Evolutionary conservation across 2,329 filamentous ascomycete genomes (phyloP).

Genomic region (Hansfordia pulvinata): DNA sequence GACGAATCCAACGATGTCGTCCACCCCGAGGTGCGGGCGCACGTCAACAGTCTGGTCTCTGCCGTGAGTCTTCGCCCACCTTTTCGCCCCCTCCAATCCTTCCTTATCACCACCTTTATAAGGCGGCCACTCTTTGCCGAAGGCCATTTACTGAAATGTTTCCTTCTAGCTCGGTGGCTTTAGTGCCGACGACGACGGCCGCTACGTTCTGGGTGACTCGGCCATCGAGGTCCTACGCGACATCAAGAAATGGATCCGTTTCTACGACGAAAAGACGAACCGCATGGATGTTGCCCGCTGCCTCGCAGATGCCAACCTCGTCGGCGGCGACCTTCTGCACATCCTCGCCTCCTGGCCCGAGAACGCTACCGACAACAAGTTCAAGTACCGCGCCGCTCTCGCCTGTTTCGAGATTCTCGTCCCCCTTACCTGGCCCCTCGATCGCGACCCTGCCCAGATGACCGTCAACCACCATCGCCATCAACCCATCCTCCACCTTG

Average conservation of each 20-base stretch:
- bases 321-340: constrained; percentile 77
- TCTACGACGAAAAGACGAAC: constrained; percentile 88
- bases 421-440: constrained; percentile 86
- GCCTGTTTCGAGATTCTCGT: constrained; percentile 85
- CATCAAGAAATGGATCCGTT: constrained; percentile 85
- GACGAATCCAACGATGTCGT: constrained; percentile 48
- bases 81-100: constrained; percentile 1
- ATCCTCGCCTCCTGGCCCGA: constrained; percentile 77
- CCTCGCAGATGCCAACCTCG: constrained; percentile 81
- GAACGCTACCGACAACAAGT: constrained; percentile 55
- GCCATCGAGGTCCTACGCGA: constrained; percentile 85
- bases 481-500: constrained; percentile 75
- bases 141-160: too few species aligned
- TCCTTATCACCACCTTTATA: constrained; percentile 9
- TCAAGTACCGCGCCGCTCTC: constrained; percentile 67
- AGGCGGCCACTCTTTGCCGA: too few species aligned
- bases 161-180: constrained; percentile 63
- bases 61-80: constrained; percentile 47
- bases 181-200: constrained; percentile 63
- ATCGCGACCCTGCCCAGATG: constrained; percentile 65
- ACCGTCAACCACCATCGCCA: constrained; percentile 90
- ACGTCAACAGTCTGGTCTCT: constrained; percentile 86
- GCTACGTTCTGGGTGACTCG: constrained; percentile 85
- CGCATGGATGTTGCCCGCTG: constrained; percentile 91
- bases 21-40: constrained; percentile 83